A percentile compares a stretch with the other conserved stretches of the same genome.
These are phyloP conservation scores for Syzygium grande DNA, from an alignment of 345 rosid genomes.

Conservation along the genomic window DNA sequence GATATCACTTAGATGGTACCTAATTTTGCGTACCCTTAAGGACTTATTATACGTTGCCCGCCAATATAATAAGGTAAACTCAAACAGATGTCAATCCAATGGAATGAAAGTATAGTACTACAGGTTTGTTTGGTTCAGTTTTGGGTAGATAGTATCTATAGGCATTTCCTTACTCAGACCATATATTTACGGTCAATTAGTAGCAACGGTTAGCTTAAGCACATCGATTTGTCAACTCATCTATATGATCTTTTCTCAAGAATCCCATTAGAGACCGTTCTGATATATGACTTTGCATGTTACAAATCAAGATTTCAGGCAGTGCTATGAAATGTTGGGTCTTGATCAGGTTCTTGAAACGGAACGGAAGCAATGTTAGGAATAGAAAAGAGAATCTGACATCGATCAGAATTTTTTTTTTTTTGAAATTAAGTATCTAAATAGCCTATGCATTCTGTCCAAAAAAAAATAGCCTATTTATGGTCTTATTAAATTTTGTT, in stretches of 20 bases:
- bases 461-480: too few relatives aligned
- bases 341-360: not conserved
- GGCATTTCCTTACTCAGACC: not conserved
- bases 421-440: not conserved
- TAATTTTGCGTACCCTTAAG: not conserved
- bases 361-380: not conserved
- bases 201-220: not conserved
- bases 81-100: not conserved
- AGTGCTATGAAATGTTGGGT: not conserved
- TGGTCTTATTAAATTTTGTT: too few relatives aligned
- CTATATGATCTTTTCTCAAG: not conserved
- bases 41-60: not conserved
- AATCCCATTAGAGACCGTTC: not conserved
- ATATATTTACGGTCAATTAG: not conserved
- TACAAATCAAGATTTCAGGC: not conserved
- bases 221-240: not conserved
- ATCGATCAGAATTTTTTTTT: not conserved
- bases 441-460: not conserved
- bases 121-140: not conserved
- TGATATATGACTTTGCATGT: not conserved
- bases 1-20: not conserved
- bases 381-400: not conserved
- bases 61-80: not conserved
- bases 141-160: not conserved
- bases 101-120: not conserved